These are phyloP conservation scores for Polyporus tsugae DNA, from an alignment of 1,284 basidiomycete species.

Conservation along the genomic window DNA sequence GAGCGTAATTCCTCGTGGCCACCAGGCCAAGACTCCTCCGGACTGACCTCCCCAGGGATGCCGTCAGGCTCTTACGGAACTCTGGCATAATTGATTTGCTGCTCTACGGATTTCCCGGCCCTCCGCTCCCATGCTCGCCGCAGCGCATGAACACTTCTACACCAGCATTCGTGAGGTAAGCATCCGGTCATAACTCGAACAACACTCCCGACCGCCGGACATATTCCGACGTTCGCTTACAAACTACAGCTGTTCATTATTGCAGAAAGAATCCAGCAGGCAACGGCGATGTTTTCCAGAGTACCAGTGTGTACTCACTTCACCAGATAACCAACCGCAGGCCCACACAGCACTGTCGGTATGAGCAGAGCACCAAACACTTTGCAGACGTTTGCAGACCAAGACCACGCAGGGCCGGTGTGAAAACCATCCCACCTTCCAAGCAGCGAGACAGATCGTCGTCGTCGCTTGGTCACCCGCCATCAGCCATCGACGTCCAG, in stretches of 20 bases:
- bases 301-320: no score
- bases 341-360: no score
- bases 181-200: neutral
- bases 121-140: neutral
- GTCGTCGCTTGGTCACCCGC: neutral
- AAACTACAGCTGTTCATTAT: neutral
- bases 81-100: neutral
- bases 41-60: neutral
- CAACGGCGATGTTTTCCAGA: no score
- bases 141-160: neutral
- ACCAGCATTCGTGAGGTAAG: slow-evolving; percentile 1
- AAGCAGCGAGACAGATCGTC: neutral
- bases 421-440: neutral
- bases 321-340: no score
- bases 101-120: neutral
- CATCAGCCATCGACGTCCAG: neutral
- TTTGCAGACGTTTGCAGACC: no score
- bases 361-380: no score
- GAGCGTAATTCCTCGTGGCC: neutral
- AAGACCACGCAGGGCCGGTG: neutral
- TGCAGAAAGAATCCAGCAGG: no score
- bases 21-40: neutral
- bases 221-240: neutral
- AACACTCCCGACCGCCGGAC: neutral
- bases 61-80: slow-evolving; percentile 1